These are phyloP conservation scores for Houttuynia cordata DNA, from an alignment of 164 flowering plant genomes.

Conservation along the genomic window DNA sequence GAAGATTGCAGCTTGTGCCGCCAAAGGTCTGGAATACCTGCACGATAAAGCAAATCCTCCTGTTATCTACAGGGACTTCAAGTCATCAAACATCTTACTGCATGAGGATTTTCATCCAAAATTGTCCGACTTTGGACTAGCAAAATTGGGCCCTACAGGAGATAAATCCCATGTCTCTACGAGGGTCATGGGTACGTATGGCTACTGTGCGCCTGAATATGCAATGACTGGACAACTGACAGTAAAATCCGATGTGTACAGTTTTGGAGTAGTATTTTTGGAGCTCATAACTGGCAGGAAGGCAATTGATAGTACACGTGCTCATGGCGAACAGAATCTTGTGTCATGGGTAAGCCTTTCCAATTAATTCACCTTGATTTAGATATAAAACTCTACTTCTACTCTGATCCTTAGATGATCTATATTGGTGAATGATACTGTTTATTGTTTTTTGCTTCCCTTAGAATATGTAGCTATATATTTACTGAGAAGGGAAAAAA, in stretches of 20 bases:
- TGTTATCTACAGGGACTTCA: slow-evolving; percentile 59
- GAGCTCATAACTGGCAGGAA: slow-evolving; percentile 43
- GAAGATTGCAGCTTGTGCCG: slow-evolving; percentile 67
- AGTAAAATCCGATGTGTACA: slow-evolving; percentile 44
- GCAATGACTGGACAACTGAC: too few species aligned
- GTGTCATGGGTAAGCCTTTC: slow-evolving; percentile 25
- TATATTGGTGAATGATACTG: too few species aligned
- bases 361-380: too few species aligned
- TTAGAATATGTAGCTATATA: too few species aligned
- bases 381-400: too few species aligned
- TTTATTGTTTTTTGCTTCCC: too few species aligned
- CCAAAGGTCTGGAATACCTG: slow-evolving; percentile 55
- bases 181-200: too few species aligned
- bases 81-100: slow-evolving; percentile 52
- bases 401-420: too few species aligned
- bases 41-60: slow-evolving; percentile 54
- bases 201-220: too few species aligned
- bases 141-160: slow-evolving; percentile 43
- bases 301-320: slow-evolving; percentile 26
- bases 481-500: too few species aligned
- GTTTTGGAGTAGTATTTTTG: slow-evolving; percentile 41
- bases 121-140: slow-evolving; percentile 66
- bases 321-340: slow-evolving; percentile 32
- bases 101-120: slow-evolving; percentile 47
- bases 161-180: too few species aligned